Conservation (phyloP, 306 rosid genomes). For the Oemleria cerasiformis region DNA sequence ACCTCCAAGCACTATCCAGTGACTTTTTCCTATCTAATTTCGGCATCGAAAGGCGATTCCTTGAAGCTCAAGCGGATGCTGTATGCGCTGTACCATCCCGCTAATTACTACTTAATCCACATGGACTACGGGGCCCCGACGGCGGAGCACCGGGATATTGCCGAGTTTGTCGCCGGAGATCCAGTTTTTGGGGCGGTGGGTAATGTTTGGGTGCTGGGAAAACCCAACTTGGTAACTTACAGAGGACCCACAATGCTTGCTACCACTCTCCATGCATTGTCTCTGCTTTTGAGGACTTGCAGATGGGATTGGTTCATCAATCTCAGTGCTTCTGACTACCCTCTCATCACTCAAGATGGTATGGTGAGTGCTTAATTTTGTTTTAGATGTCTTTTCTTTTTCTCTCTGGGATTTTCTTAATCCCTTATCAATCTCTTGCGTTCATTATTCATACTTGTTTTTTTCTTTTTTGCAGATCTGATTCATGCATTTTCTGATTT, state of each 20-base stretch:
- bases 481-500: slow-evolving; percentile 68
- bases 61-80: slow-evolving; percentile 55
- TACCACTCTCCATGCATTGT: slow-evolving; percentile 82
- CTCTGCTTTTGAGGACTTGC: slow-evolving; percentile 60
- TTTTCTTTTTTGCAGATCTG: slow-evolving; percentile 49
- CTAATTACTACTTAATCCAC: slow-evolving; percentile 76
- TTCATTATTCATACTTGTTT: background rate
- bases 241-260: slow-evolving; percentile 98
- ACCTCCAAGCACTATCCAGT: slow-evolving; percentile 45
- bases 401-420: background rate
- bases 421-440: background rate
- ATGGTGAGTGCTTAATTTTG: slow-evolving; percentile 70
- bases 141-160: slow-evolving; percentile 51
- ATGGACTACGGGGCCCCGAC: slow-evolving; percentile 69
- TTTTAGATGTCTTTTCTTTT: slow-evolving; percentile 9
- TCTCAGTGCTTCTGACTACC: slow-evolving; percentile 95
- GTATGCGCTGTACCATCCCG: slow-evolving; percentile 73
- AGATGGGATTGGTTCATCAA: slow-evolving; percentile 93
- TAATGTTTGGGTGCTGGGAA: slow-evolving; percentile 81
- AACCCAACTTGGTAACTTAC: slow-evolving; percentile 76
- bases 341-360: slow-evolving; percentile 95
- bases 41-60: slow-evolving; percentile 77
- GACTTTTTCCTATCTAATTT: slow-evolving; percentile 72
- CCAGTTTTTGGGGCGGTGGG: slow-evolving; percentile 63
- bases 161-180: slow-evolving; percentile 46